Evolutionary conservation across 2,329 filamentous ascomycete species (phyloP).

Genomic region (Exserohilum turcica): DNA sequence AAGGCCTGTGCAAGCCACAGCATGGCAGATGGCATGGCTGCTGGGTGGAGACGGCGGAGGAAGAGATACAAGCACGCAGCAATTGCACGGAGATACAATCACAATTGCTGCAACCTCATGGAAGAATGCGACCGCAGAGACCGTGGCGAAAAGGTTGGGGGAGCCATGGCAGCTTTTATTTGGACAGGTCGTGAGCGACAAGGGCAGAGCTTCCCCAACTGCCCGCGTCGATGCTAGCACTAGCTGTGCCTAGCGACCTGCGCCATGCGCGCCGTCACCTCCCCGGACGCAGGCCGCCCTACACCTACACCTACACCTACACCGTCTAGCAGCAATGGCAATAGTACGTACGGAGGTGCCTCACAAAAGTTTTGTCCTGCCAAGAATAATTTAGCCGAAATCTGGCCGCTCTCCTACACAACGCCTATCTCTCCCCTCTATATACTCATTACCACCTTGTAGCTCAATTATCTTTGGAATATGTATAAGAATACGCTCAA

Average conservation of each 20-base stretch:
- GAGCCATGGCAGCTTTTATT: conserved; percentile 25
- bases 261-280: conserved; percentile 12
- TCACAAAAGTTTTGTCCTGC: too few relatives aligned
- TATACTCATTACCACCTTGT: too few relatives aligned
- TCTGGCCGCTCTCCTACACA: too few relatives aligned
- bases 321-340: too few relatives aligned
- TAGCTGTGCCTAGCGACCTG: neutral
- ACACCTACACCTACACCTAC: too few relatives aligned
- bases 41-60: conserved; percentile 20
- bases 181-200: conserved; percentile 4
- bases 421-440: too few relatives aligned
- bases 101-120: conserved; percentile 17
- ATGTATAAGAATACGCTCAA: too few relatives aligned
- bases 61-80: conserved; percentile 15
- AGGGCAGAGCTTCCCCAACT: conserved; percentile 18
- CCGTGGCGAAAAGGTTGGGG: conserved; percentile 11
- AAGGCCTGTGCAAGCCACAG: conserved; percentile 45
- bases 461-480: too few relatives aligned
- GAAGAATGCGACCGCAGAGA: conserved; percentile 19
- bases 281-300: conserved; percentile 17
- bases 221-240: conserved; percentile 18
- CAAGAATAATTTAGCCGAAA: too few relatives aligned
- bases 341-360: too few relatives aligned
- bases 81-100: conserved; percentile 10
- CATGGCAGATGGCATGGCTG: conserved; percentile 32